Percentiles rank a stretch among this genome's conserved stretches.
Evolutionary conservation across 2,329 filamentous ascomycete genomes (phyloP).

Genomic region (Plectosphaerella sp.): DNA sequence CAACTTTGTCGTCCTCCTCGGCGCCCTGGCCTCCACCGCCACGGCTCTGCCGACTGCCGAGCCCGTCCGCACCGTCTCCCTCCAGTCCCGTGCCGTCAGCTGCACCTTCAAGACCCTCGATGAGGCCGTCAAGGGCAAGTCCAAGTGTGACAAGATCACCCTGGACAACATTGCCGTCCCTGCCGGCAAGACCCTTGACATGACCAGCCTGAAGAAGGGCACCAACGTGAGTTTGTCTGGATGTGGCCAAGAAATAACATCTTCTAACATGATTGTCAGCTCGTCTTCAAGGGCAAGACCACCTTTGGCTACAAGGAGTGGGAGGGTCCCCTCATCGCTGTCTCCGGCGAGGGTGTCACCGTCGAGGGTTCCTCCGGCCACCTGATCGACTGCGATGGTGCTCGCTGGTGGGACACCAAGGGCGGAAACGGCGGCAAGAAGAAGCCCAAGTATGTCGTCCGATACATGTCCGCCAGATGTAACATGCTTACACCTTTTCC

Average conservation of each 20-base stretch:
- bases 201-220: constrained; percentile 45
- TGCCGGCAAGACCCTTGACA: constrained; percentile 53
- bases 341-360: constrained; percentile 52
- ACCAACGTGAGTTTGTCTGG: constrained; percentile 27
- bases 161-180: constrained; percentile 52
- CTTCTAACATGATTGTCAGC: constrained; percentile 23
- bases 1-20: constrained; percentile 13
- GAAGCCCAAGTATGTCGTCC: constrained; percentile 51
- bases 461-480: constrained; percentile 23
- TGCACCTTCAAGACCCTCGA: constrained; percentile 53
- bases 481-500: constrained; percentile 10
- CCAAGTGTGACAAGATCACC: constrained; percentile 48
- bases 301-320: constrained; percentile 64
- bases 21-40: constrained; percentile 17
- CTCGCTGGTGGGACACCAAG: constrained; percentile 57
- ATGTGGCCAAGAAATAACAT: constrained; percentile 10
- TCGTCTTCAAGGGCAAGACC: constrained; percentile 59
- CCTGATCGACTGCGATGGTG: constrained; percentile 52
- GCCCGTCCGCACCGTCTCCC: neutral
- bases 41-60: constrained; percentile 14
- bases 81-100: constrained; percentile 11
- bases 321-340: constrained; percentile 57
- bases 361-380: constrained; percentile 47
- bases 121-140: constrained; percentile 41
- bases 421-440: constrained; percentile 55